Percentiles rank a stretch among this genome's conserved stretches.
Conservation (phyloP, 192 early-diverging fungal genomes). For the Ramicandelaber brevisporus region DNA sequence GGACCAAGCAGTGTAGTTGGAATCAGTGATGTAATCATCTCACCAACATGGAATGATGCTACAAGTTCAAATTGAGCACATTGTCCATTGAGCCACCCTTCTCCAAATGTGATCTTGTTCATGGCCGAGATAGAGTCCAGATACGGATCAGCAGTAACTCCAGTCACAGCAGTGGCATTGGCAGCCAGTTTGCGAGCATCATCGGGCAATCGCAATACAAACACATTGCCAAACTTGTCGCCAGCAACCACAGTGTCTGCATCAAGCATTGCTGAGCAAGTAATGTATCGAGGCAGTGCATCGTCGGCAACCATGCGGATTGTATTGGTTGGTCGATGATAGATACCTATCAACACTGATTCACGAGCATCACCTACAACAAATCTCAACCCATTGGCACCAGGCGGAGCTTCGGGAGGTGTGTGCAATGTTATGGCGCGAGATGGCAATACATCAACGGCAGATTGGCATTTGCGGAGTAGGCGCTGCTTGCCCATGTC, state of each 20-base stretch:
- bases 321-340: slow-evolving; percentile 41
- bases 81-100: slow-evolving; percentile 4
- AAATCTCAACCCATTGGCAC: no score
- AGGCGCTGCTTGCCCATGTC: slow-evolving; percentile 76
- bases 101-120: slow-evolving; percentile 27
- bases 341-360: slow-evolving; percentile 53
- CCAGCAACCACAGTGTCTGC: slow-evolving; percentile 80
- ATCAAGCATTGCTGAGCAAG: slow-evolving; percentile 53
- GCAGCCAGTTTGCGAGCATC: slow-evolving; percentile 48
- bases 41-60: slow-evolving; percentile 65
- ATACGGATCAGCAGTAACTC: slow-evolving; percentile 55
- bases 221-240: slow-evolving; percentile 95
- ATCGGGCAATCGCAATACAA: slow-evolving; percentile 41
- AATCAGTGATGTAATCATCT: slow-evolving; percentile 56
- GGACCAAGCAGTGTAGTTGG: slow-evolving; percentile 57
- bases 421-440: no score
- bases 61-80: slow-evolving; percentile 37
- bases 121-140: slow-evolving; percentile 54
- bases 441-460: no score
- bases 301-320: slow-evolving; percentile 89
- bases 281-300: slow-evolving; percentile 64
- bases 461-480: slow-evolving; percentile 71
- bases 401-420: no score
- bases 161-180: slow-evolving; percentile 61
- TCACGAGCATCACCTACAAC: slow-evolving; percentile 72